Base-by-base conservation (phyloP, 2,329 filamentous ascomycete genomes). In the Mollisia scopiformis region DNA sequence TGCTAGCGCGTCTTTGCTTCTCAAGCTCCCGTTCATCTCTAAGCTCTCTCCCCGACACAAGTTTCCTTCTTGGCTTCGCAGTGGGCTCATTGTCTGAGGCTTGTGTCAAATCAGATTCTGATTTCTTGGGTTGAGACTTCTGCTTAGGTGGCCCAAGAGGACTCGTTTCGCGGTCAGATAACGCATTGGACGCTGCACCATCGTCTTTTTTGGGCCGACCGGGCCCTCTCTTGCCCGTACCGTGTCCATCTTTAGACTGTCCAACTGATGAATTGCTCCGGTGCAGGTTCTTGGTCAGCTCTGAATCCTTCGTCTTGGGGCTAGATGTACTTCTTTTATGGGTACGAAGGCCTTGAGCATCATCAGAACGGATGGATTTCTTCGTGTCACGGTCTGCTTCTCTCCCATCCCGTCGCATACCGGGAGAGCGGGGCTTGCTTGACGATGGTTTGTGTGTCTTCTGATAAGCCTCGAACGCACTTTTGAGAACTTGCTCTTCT, bases 401-500 rank as follows among this genome's bases (percentile, higher is more conserved):
- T 58, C 73, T 73, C 13, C 78, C 63, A 8, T 78, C 76, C 55
- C 74, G 74, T 21, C 79, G 74, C 16, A 75, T 72, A 30, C 69
- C 76, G 1, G 84, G 83, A 21, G 84, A 84, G 60, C 82, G 84
- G 3, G 74, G 76, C 66, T 83, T 86, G 19, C 74, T 67, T 13
- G 72, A 69, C 21, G 80, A 79, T 11, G 57, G 53, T 65, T 82
- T 84, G 53, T 82, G 79, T 1, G 74, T 74, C 57, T 83, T 84
- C 65, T 81, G 84, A 67, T 84, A 86, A 30, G 84, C 83, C 59
- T 93, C 88, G 66, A 88, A 93, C 3, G 90, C 86, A 39, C 88
- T 83, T 73, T 93, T 93, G 52, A 99, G 76, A 58, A 96, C 79
- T 46, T 92, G 85, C 65, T 90, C 88, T 74, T 99, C 95, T 63